Evolutionary conservation across 257 asterid species (phyloP).

Genomic region (Thymus mandschuricus): DNA sequence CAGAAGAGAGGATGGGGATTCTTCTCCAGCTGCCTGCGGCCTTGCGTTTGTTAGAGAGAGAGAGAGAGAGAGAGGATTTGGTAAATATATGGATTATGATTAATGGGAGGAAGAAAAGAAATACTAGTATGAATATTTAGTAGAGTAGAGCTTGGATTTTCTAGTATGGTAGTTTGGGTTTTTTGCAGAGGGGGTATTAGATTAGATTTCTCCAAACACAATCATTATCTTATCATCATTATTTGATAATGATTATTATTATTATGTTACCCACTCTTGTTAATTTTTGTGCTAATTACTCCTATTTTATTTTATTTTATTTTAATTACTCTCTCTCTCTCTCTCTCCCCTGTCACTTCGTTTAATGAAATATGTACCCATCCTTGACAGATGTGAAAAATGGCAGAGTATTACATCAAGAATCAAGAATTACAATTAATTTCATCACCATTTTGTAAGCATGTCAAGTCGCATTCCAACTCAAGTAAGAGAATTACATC

Average conservation of each 20-base stretch:
- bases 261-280: conserved; percentile 24
- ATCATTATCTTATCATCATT: conserved; percentile 35
- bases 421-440: too few relatives aligned
- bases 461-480: not conserved
- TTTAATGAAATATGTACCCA: too few relatives aligned
- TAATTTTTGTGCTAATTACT: conserved; percentile 1
- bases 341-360: not conserved
- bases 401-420: too few relatives aligned
- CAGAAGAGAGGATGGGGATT: conserved; percentile 70
- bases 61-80: not conserved
- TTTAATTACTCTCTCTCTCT: not conserved
- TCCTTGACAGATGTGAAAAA: too few relatives aligned
- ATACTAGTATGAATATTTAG: not conserved
- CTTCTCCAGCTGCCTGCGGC: conserved; percentile 64
- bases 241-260: conserved; percentile 30
- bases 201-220: not conserved
- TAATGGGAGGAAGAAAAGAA: not conserved
- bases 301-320: too few relatives aligned
- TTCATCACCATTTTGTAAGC: not conserved
- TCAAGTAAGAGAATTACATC: not conserved
- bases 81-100: conserved; percentile 28
- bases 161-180: not conserved
- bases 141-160: not conserved
- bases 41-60: conserved; percentile 48
- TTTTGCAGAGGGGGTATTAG: conserved; percentile 18